Base-by-base conservation (phyloP, 768 basidiomycete genomes). In the Symmetrospora coprosmae region DNA sequence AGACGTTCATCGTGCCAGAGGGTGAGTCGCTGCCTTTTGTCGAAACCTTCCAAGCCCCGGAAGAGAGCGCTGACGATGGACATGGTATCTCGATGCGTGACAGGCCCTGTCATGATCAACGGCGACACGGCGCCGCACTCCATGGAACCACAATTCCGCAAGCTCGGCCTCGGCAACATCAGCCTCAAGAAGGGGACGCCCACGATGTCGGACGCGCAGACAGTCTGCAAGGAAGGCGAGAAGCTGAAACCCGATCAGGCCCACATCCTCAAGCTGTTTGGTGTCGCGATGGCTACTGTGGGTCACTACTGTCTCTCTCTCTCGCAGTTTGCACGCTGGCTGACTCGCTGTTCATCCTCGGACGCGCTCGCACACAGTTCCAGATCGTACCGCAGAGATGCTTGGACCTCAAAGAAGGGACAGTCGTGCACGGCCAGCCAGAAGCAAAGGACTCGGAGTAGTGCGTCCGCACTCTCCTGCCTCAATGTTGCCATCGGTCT, bases 61-160 rank as follows among this genome's bases (percentile, higher is more conserved):
- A 6, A 4, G 16, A 27, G 3, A 27, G 13, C 25, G 31, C 39
- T 27, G 23, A 21, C 38, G 28, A 37, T 64, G 51, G 37, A 47
- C 50, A n/a, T 31, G 25, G 31, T 28, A 34, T n/a, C n/a, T n/a
- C 43, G 43, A 11, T 23, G n/a, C n/a, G n/a, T n/a, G n/a, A n/a
- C 74, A 61, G 91, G 91, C 34, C 87, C 92, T 21, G 81, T 96
- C 55, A 80, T 90, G 35, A 70, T 82, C 79, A 69, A 71, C 50
- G 83, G 85, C 64, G 85, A 84, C 0, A 80, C 84, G 84, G 90
- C 97, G 73, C 89, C 94, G 35, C 90, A 96, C 72, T 90, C 89
- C 68, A 89, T 97, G 75, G 94, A 99, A 64, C 90, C 91, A 21
- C 92, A 97, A 71, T 78, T 99, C 51, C 82, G 94, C 56, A 87